Percentiles rank a stretch among this genome's conserved stretches.
phyloP scores from a whole-genome alignment of 495 filamentous ascomycete genomes.

The Hyaloscypha variabilis region DNA sequence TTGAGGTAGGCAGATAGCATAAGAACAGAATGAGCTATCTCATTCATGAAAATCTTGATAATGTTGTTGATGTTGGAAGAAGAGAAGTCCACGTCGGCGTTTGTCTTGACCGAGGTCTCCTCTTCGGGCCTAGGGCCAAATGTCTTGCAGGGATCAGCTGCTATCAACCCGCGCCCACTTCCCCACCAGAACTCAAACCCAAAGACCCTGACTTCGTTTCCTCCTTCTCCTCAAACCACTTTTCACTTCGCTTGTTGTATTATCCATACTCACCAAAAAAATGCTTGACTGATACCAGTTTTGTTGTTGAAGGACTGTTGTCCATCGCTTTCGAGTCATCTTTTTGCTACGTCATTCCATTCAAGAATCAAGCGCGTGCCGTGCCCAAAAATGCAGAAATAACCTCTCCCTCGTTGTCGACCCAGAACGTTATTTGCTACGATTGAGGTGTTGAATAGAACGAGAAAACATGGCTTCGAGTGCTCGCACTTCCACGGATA shows the following conservation, averaged over 20 bases:
- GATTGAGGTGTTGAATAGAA: not conserved
- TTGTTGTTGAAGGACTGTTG: not conserved
- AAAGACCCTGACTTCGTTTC: not conserved
- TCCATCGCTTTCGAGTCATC: not conserved
- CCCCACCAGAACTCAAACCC: not conserved
- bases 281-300: not conserved
- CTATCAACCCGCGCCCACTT: not conserved
- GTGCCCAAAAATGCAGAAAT: not conserved
- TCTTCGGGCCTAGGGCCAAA: not conserved
- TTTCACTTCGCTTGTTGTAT: not conserved
- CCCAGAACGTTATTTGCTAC: not conserved
- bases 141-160: not conserved
- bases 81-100: not conserved
- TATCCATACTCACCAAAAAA: not conserved
- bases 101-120: not conserved
- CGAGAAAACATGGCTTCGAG: conserved; percentile 16
- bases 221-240: not conserved
- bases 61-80: not conserved
- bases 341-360: not conserved
- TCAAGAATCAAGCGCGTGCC: not conserved
- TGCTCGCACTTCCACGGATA: conserved; percentile 18
- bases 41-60: not conserved
- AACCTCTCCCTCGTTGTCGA: not conserved
- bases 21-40: too few relatives aligned
- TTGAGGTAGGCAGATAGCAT: too few relatives aligned